These are phyloP conservation scores for Hygrocybe coccinea DNA, from an alignment of 768 basidiomycete genomes.

Conservation along the genomic window DNA sequence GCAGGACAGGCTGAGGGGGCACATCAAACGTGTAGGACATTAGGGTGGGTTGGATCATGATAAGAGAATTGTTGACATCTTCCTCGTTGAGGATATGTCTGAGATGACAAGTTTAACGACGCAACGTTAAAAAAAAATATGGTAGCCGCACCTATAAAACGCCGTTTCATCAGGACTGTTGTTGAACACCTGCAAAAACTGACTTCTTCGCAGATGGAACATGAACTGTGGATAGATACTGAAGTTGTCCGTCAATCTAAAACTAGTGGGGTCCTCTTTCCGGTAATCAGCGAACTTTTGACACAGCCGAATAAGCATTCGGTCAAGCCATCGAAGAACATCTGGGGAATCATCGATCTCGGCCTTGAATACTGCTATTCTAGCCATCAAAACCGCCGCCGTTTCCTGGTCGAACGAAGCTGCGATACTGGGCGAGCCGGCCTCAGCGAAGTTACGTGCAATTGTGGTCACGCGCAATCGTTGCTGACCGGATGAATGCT, in stretches of 20 bases:
- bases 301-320: conserved; percentile 97
- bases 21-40: conserved; percentile 98
- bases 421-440: conserved; percentile 90
- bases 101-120: conserved; percentile 2
- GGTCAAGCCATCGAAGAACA: conserved; percentile 93
- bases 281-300: conserved; percentile 99
- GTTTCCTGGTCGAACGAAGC: conserved; percentile 97
- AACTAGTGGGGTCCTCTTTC: conserved; percentile 94
- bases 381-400: conserved; percentile 94
- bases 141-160: conserved; percentile 76
- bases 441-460: conserved; percentile 95
- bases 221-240: conserved; percentile 99
- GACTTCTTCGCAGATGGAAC: conserved; percentile 97
- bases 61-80: conserved; percentile 97
- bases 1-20: conserved; percentile 85
- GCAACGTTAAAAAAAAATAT: conserved; percentile 1
- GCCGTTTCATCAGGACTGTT: conserved; percentile 99
- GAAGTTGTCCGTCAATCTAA: conserved; percentile 92
- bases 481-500: conserved; percentile 93
- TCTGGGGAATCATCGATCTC: conserved; percentile 98
- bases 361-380: conserved; percentile 98
- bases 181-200: conserved; percentile 99
- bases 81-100: conserved; percentile 95
- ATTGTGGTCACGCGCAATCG: conserved; percentile 96
- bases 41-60: conserved; percentile 99